phyloP scores from a whole-genome alignment of 441 rosid species.

The Aquilaria agallochum region DNA sequence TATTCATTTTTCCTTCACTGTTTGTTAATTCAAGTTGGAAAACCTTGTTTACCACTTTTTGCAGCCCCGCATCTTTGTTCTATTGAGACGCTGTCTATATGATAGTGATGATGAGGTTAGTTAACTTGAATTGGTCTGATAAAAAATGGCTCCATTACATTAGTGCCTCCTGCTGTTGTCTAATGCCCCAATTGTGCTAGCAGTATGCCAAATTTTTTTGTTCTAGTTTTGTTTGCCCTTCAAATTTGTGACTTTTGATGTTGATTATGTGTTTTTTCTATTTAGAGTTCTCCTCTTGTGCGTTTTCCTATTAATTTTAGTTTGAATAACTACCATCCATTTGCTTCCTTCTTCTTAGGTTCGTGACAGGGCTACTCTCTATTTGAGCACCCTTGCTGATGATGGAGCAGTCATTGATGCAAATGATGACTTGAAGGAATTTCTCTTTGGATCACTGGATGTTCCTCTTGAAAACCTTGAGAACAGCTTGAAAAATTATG shows the following conservation, averaged over 20 bases:
- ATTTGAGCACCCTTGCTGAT: conserved; percentile 62
- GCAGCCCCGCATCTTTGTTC: conserved; percentile 77
- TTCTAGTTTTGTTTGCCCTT: too few relatives aligned
- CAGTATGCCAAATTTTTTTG: too few relatives aligned
- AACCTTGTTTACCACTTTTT: conserved; percentile 2
- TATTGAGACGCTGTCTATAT: conserved; percentile 78
- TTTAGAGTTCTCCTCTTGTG: too few relatives aligned
- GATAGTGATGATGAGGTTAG: conserved; percentile 94
- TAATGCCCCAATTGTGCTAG: too few relatives aligned
- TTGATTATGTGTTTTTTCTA: too few relatives aligned
- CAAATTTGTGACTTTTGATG: too few relatives aligned
- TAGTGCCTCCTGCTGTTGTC: not conserved
- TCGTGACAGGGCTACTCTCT: conserved; percentile 88
- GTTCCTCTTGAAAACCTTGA: conserved; percentile 75
- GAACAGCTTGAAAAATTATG: conserved; percentile 78
- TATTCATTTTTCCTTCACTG: not conserved
- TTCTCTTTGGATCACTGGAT: conserved; percentile 74
- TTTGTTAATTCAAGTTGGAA: not conserved
- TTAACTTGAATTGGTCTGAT: not conserved
- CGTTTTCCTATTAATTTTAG: too few relatives aligned
- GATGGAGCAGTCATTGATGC: conserved; percentile 63
- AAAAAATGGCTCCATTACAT: too few relatives aligned
- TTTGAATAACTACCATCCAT: not conserved
- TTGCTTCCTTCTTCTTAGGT: conserved; percentile 37
- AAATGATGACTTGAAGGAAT: conserved; percentile 47